A percentile compares a stretch with the other conserved stretches of the same genome.
Conservation (phyloP, 345 rosid genomes). For the Theobroma cacao region DNA sequence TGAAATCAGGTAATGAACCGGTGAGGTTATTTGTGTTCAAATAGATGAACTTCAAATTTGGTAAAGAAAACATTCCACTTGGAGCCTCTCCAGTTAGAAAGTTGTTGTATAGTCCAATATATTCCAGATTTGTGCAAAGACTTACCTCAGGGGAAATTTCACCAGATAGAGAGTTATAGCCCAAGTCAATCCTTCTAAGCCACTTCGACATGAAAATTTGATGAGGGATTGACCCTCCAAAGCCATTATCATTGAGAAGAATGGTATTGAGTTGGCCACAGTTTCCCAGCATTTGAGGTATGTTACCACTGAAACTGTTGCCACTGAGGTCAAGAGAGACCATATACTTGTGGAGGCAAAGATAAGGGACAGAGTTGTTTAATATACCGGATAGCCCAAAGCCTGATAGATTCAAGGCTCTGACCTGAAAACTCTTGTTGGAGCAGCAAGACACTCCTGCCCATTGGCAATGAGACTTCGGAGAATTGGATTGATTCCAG, state of each 20-base stretch:
- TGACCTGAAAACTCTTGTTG: conserved; percentile 23
- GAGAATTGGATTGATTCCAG: conserved; percentile 31
- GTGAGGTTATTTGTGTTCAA: conserved; percentile 39
- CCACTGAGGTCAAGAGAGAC: conserved; percentile 37
- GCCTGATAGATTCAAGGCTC: conserved; percentile 35
- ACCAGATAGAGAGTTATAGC: conserved; percentile 34
- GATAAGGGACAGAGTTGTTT: conserved; percentile 25
- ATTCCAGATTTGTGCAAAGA: conserved; percentile 30
- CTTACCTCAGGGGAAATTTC: conserved; percentile 36
- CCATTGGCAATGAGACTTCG: conserved; percentile 33
- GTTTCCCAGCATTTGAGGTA: conserved; percentile 30
- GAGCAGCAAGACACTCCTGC: conserved; percentile 34
- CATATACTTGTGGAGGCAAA: conserved; percentile 32
- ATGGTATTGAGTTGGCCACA: conserved; percentile 28
- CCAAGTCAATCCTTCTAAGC: conserved; percentile 28
- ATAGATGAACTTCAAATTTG: conserved; percentile 27
- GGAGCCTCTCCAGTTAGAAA: conserved; percentile 34
- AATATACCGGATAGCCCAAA: conserved; percentile 32
- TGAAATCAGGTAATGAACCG: conserved; percentile 28
- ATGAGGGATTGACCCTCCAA: conserved; percentile 28
- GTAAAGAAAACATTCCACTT: conserved; percentile 24
- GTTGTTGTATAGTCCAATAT: conserved; percentile 35
- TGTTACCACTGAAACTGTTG: conserved; percentile 34
- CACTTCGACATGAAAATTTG: conserved; percentile 28
- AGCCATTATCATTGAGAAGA: conserved; percentile 31